Base-by-base conservation (phyloP, 2,329 filamentous ascomycete genomes). In the Epicoccum nigrum region DNA sequence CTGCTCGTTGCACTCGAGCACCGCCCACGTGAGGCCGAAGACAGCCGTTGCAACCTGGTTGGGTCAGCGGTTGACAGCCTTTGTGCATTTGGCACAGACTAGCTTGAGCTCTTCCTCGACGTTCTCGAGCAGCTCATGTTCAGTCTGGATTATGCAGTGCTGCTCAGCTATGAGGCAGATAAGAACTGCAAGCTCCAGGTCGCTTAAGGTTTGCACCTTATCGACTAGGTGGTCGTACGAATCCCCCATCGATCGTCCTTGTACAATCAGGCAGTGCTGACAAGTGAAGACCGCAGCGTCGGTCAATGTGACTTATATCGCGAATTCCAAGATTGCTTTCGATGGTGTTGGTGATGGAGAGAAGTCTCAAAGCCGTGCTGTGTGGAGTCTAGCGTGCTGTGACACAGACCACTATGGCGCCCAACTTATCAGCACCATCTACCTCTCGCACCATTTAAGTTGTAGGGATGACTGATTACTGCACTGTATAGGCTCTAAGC, bases 61-160 rank as follows among this genome's bases (percentile, higher is more conserved):
- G n/a, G 12, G n/a, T 53, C 39, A 43, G 31, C 15, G 12, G 20
- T n/a, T 25, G 31, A n/a, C 11, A 9, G 17, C 5, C 9, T 13
- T 3, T 3, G 4, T 3, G 6, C 4, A 1, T 13, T 4, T n/a
- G n/a, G 23, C 8, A 35, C 45, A 35, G 7, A 90, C 88, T 67
- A 94, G 76, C 56, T 84, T 82, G 17, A 96, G 77, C 72, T 96
- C 91, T 44, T 84, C 81, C 34, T 86, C 81, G n/a, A 96, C 78
- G 58, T 86, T 82, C 70, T 88, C 81, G 49, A 93, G 75, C 44
- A 79, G 76, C 28, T 83, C 76, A 4, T 77, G 71, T 2, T 86
- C 83, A 13, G 90, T 89, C 73, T 91, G 88, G 67, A 97, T 85
- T 63, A 97, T 86, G 76, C 91, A 96, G 73, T 97, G 92, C 72